Evolutionary conservation across 768 basidiomycete species (phyloP).

Genomic region (Neoboletus brunneissimus): DNA sequence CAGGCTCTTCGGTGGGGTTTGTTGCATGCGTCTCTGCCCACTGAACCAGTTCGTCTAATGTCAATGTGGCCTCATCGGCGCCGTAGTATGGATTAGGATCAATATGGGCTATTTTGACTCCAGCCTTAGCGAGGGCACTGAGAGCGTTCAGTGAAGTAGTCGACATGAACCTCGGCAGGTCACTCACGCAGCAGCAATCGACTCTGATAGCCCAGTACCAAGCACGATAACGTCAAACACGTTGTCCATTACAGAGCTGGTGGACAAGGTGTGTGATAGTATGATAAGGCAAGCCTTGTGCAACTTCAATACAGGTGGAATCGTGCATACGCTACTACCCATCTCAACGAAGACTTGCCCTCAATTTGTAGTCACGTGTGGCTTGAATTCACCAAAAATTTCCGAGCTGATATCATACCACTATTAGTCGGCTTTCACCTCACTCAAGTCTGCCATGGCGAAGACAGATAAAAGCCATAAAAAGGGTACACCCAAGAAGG

Average conservation of each 20-base stretch:
- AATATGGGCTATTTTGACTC: slow-evolving; percentile 84
- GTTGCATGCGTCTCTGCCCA: slow-evolving; percentile 54
- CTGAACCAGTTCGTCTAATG: slow-evolving; percentile 70
- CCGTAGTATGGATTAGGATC: slow-evolving; percentile 88
- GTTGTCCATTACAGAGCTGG: slow-evolving; percentile 30
- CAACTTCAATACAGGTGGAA: background rate
- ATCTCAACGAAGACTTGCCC: slow-evolving; percentile 21
- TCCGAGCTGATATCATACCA: background rate
- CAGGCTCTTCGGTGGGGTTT: slow-evolving; percentile 7
- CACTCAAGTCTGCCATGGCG: slow-evolving; percentile 32
- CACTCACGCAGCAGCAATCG: slow-evolving; percentile 85
- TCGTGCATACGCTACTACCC: background rate
- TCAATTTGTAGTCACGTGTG: slow-evolving; percentile 26
- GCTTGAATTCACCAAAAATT: slow-evolving; percentile 16
- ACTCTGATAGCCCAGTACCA: slow-evolving; percentile 81
- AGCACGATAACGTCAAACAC: slow-evolving; percentile 66
- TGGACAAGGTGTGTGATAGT: background rate
- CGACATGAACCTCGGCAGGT: background rate
- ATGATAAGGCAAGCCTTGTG: background rate
- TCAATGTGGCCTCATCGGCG: slow-evolving; percentile 73
- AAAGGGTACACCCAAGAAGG: slow-evolving; percentile 38
- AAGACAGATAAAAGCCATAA: slow-evolving; percentile 37
- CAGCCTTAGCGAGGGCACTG: slow-evolving; percentile 87
- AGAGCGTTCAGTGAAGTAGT: background rate
- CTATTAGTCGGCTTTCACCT: background rate